These are phyloP conservation scores for Elongisporangium undulatum DNA, from an alignment of 352 stramenopile genomes.

Conservation along the genomic window DNA sequence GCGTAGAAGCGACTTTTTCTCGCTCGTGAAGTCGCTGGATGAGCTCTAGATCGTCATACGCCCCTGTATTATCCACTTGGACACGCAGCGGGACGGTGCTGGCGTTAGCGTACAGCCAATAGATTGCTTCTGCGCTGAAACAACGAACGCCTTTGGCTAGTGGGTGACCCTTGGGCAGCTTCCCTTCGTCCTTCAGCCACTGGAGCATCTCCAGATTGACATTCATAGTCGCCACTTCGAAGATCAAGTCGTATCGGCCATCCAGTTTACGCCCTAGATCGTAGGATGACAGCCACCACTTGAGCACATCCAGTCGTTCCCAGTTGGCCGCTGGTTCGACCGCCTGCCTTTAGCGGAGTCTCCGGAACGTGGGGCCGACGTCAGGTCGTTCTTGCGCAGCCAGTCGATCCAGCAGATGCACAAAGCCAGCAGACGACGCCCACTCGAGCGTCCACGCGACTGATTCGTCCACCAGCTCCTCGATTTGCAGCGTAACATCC, in stretches of 20 bases:
- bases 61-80: too few species aligned
- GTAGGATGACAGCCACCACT: too few species aligned
- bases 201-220: not conserved
- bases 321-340: not conserved
- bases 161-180: not conserved
- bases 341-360: not conserved
- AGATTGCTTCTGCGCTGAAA: too few species aligned
- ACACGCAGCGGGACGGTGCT: too few species aligned
- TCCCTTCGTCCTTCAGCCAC: not conserved
- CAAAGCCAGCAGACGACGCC: not conserved
- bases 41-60: too few species aligned
- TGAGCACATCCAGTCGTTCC: too few species aligned
- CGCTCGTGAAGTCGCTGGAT: too few species aligned
- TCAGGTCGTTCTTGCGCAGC: not conserved
- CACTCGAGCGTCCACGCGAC: not conserved
- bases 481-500: not conserved
- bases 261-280: not conserved
- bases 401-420: not conserved
- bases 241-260: not conserved
- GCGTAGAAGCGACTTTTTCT: too few species aligned
- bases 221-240: not conserved
- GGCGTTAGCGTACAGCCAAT: too few species aligned
- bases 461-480: not conserved
- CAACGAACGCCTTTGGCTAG: too few species aligned
- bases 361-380: not conserved